Base-by-base conservation (phyloP, 306 rosid genomes). In the Medicago arabica region DNA sequence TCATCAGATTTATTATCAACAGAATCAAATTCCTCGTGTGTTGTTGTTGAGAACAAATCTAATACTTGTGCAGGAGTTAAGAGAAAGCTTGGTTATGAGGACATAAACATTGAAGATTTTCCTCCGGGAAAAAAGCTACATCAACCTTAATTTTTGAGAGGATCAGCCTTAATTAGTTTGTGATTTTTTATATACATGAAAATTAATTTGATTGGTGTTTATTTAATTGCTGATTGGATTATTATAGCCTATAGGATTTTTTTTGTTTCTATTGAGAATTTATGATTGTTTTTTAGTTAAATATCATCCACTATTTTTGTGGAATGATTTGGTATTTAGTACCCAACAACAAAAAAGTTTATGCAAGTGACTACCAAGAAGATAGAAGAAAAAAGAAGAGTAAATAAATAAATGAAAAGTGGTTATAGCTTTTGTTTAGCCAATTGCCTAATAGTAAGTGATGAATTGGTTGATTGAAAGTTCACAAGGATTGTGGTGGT, bases 81-180 rank as follows among this genome's bases (percentile, higher is more conserved):
- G 93, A 92, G 97, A 87, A 87, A 91, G 81, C 96, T 95, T 77
- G 31, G 71, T 25, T 95, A 87, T 78, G 78, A 72, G 47, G 36
- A 31, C 2, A 31, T 31, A 4, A 86, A 87, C 73, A 71, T 46
- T 39, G 88, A 90, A 75, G 58, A 80, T 71, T 79, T 74, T 79
- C 80, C 85, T 77, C 80, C 83, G 0, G 79, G 9, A 53, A 86
- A 85, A 78, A 91, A 85, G 85, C 71, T 62, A 75, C 89, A 71
- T 70, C 67, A 74, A 68, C 47, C 28, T 23, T 23, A 23, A 23
- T 23, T 23, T 21, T 21, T 21, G 23, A 21, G 23, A 21, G 23
- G 23, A 71, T 70, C 69, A 74, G 66, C 47, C 28, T 23, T 23
- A 23, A 23, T 23, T 23, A 87, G 84, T 68, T 71, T 75, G 78